A percentile compares a stretch with the other conserved stretches of the same genome.
phyloP scores from a whole-genome alignment of 768 basidiomycete species.

The Agrocybe praecox region DNA sequence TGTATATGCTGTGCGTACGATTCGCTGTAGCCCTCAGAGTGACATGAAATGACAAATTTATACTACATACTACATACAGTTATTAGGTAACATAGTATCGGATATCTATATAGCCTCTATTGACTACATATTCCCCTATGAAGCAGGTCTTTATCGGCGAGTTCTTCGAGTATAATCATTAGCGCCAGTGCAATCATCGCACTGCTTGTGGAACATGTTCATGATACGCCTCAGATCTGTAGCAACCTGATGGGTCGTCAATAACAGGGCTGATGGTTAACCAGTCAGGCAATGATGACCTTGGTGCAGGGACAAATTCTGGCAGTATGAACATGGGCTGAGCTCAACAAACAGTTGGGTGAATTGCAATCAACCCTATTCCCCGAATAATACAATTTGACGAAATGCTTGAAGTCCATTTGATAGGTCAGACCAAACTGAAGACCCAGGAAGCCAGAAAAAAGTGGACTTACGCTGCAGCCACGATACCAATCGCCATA shows the following conservation, averaged over 20 bases:
- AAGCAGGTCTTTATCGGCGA: slow-evolving; percentile 8
- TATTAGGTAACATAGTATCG: no score
- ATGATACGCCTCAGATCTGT: slow-evolving; percentile 56
- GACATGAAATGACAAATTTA: no score
- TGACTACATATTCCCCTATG: neutral
- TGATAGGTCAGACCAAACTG: neutral
- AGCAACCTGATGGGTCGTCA: slow-evolving; percentile 27
- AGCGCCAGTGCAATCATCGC: slow-evolving; percentile 51
- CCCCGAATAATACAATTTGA: slow-evolving; percentile 65
- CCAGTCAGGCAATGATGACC: slow-evolving; percentile 31
- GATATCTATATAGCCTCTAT: neutral
- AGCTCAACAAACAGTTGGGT: slow-evolving; percentile 53
- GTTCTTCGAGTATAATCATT: slow-evolving; percentile 34
- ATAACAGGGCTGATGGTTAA: neutral
- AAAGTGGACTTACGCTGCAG: slow-evolving; percentile 37
- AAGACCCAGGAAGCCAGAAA: neutral
- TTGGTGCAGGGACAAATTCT: slow-evolving; percentile 57
- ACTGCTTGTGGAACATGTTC: slow-evolving; percentile 68
- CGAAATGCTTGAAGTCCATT: slow-evolving; percentile 52
- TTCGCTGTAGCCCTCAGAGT: no score
- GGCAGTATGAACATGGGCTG: slow-evolving; percentile 61
- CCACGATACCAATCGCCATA: slow-evolving; percentile 45
- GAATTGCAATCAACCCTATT: slow-evolving; percentile 55
- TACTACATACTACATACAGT: no score
- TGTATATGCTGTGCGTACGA: no score